These are phyloP conservation scores for Corynascus novoguineensis DNA, from an alignment of 495 filamentous ascomycete species.

Conservation along the genomic window DNA sequence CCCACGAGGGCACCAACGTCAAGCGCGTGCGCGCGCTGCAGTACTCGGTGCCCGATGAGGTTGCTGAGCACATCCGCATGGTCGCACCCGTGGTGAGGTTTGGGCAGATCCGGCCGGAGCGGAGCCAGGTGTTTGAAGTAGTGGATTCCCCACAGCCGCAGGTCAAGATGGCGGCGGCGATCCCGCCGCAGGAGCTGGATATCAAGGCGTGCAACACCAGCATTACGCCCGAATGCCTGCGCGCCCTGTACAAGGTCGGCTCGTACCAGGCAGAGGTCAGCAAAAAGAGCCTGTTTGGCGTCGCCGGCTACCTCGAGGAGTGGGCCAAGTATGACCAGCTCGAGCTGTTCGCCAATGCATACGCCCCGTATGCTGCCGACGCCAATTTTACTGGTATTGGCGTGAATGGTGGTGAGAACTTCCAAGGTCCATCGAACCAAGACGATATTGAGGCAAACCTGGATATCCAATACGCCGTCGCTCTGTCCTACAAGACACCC, in stretches of 20 bases:
- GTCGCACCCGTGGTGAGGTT: conserved; percentile 4
- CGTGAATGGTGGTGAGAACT: conserved; percentile 52
- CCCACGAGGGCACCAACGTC: neutral
- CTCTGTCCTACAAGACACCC: conserved; percentile 51
- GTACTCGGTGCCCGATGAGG: conserved; percentile 8
- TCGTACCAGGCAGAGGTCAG: conserved; percentile 44
- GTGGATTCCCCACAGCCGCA: neutral
- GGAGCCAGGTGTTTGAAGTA: conserved; percentile 3
- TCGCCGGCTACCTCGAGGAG: conserved; percentile 53
- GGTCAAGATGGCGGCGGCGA: neutral
- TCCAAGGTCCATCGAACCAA: conserved; percentile 41
- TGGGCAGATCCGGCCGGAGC: neutral
- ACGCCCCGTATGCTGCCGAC: conserved; percentile 30
- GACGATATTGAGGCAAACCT: conserved; percentile 62
- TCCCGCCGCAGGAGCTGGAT: conserved; percentile 3
- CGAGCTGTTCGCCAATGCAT: conserved; percentile 25
- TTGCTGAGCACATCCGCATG: neutral
- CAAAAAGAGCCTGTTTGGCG: conserved; percentile 43
- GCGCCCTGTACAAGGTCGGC: conserved; percentile 53
- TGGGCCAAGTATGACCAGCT: conserved; percentile 31
- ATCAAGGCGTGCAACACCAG: conserved; percentile 39
- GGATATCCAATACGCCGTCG: conserved; percentile 64
- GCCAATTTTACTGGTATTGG: conserved; percentile 53
- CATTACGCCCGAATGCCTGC: conserved; percentile 56
- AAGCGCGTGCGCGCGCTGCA: conserved; percentile 6